These are phyloP conservation scores for Cronartium quercuum DNA, from an alignment of 1,284 basidiomycete species.

Conservation along the genomic window DNA sequence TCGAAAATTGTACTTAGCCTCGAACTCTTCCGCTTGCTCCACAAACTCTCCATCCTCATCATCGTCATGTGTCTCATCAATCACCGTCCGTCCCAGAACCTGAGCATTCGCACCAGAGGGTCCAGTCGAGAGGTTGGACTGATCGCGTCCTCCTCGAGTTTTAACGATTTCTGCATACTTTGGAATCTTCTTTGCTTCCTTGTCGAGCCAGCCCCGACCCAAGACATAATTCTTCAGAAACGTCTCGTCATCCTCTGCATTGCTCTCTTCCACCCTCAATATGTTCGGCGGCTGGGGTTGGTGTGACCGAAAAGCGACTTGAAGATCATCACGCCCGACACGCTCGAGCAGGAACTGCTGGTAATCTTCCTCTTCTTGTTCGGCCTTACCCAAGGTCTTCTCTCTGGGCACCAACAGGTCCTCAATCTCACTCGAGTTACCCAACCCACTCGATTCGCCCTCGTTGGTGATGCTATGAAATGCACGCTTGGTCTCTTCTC, in stretches of 20 bases:
- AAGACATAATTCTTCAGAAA: constrained; percentile 77
- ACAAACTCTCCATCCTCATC: constrained; percentile 44
- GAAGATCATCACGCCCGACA: constrained; percentile 66
- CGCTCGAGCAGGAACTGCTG: constrained; percentile 69
- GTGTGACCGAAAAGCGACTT: constrained; percentile 40
- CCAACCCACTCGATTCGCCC: constrained; percentile 53
- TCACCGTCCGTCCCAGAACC: constrained; percentile 55
- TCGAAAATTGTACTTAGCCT: constrained; percentile 84
- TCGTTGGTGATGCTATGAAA: constrained; percentile 59
- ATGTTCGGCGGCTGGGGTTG: constrained; percentile 29
- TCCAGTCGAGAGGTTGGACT: constrained; percentile 50
- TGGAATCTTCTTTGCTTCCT: constrained; percentile 47
- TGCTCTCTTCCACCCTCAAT: constrained; percentile 29
- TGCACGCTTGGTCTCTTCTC: constrained; percentile 74
- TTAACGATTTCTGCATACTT: constrained; percentile 45
- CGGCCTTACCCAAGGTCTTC: constrained; percentile 67
- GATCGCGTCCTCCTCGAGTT: constrained; percentile 45
- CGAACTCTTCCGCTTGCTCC: constrained; percentile 61
- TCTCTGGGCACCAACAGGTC: constrained; percentile 62
- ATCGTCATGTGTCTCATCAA: constrained; percentile 46
- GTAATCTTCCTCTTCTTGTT: constrained; percentile 72
- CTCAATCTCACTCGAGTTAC: constrained; percentile 56
- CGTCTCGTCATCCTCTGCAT: constrained; percentile 53
- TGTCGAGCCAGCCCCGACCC: constrained; percentile 86
- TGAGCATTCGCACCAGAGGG: constrained; percentile 75